phyloP scores from a whole-genome alignment of 2,329 filamentous ascomycete genomes.

The Aureobasidium subglaciale region DNA sequence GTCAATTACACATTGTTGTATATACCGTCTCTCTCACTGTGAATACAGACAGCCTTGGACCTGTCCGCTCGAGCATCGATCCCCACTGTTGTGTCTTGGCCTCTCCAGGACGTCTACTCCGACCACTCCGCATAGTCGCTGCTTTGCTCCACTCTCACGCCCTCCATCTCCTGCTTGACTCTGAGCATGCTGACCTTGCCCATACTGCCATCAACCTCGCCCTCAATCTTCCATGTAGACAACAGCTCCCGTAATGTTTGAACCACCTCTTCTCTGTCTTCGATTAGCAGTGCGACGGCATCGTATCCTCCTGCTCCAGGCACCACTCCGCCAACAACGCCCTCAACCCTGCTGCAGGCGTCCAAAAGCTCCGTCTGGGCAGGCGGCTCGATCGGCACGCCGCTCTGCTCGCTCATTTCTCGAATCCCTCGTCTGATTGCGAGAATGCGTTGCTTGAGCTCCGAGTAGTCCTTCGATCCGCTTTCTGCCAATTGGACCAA shows the following conservation, averaged over 20 bases:
- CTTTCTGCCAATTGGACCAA: constrained; percentile 49
- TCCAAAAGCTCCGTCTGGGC: constrained; percentile 82
- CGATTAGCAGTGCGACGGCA: constrained; percentile 73
- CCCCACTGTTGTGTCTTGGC: not conserved
- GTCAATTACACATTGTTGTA: not conserved
- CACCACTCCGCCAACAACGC: constrained; percentile 85
- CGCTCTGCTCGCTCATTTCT: constrained; percentile 65
- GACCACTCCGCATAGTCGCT: constrained; percentile 36
- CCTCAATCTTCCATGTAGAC: constrained; percentile 52
- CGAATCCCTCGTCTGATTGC: constrained; percentile 57
- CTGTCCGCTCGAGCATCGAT: not conserved
- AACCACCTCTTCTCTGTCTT: constrained; percentile 62
- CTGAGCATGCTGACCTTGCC: constrained; percentile 61
- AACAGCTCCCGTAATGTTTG: constrained; percentile 55
- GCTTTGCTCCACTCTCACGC: constrained; percentile 41
- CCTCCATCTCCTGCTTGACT: constrained; percentile 67
- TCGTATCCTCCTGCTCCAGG: constrained; percentile 93
- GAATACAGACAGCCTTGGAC: not conserved
- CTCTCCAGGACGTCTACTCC: constrained; percentile 8
- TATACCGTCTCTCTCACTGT: not conserved
- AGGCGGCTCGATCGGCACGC: constrained; percentile 80
- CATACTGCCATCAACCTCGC: constrained; percentile 27
- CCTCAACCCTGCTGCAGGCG: constrained; percentile 61
- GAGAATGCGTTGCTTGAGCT: constrained; percentile 47
- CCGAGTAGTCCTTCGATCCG: constrained; percentile 44